phyloP scores from a whole-genome alignment of 257 asterid genomes.

The Petunia axillaris region DNA sequence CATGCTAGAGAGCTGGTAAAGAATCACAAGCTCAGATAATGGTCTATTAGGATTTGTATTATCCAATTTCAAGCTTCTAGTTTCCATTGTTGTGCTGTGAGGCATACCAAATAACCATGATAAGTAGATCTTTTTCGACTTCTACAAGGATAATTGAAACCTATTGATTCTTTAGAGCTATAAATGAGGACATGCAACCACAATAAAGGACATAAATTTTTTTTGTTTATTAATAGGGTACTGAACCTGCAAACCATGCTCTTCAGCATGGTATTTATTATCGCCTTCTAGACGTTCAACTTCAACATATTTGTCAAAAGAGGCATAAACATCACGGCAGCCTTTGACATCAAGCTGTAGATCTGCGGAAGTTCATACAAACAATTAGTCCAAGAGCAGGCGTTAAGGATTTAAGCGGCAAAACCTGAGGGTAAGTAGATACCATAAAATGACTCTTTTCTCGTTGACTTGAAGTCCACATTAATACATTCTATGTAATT shows the following conservation, averaged over 20 bases:
- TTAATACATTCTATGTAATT: constrained; percentile 95
- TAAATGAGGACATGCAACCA: constrained; percentile 1
- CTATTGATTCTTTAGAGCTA: background rate
- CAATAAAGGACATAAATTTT: constrained; percentile 11
- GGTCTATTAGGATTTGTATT: background rate
- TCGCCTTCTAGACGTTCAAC: constrained; percentile 97
- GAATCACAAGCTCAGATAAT: background rate
- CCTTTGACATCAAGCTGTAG: constrained; percentile 99
- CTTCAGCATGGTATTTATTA: constrained; percentile 95
- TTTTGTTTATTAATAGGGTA: constrained; percentile 27
- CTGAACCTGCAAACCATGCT: constrained; percentile 90
- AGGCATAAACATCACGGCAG: constrained; percentile 92
- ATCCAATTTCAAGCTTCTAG: background rate
- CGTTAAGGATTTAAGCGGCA: constrained; percentile 18
- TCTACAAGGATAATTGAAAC: background rate
- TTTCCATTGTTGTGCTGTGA: background rate
- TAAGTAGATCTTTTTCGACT: background rate
- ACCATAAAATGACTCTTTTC: constrained; percentile 98
- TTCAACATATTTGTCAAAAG: constrained; percentile 97
- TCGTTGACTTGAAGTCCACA: constrained; percentile 91
- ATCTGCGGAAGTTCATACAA: constrained; percentile 51
- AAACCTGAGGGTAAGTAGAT: constrained; percentile 38
- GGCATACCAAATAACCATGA: background rate
- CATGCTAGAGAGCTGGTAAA: background rate
- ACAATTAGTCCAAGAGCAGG: constrained; percentile 28